Base-by-base conservation (phyloP, 116 monocot genomes). In the Dioscorea cayenensis region DNA sequence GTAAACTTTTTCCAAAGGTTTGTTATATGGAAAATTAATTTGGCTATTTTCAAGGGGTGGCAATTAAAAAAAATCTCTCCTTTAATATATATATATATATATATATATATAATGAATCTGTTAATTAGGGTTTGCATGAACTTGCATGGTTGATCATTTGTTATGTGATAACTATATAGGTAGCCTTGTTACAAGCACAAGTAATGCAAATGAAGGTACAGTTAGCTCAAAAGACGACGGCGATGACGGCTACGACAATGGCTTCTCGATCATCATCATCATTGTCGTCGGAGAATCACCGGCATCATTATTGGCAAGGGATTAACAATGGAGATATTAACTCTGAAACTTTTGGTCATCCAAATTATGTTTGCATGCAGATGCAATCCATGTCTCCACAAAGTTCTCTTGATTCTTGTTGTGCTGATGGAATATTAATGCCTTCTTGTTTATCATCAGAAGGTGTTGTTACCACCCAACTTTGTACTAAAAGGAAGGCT, bases 191-290 rank as follows among this genome's bases (percentile, higher is more conserved):
- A 35, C 70, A 70, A 70, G 70, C 70, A 17, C 70, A 70, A 27
- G 5, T 70, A 58, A 70, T 70, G 70, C 70, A 70, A 70, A 29
- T 58, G 58, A 70, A 58, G 55, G 70, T 58, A 58, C 70, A 70
- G 18, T 19, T 70, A 70, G 70, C 70, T 32, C 32, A 70, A 3
- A 70, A 51, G 18, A 70, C 4, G 28, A 17, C 52, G 19, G 52
- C 2, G 11, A 17, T 70, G 29, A 6, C 50, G 70, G 29, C 32
- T 1, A 10, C 43, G 43, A 43, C 11, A 9, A 43, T 32, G 32
- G 32, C 32, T 32, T 32, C 32, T 32, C 32, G 32, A 32, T 32
- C 32, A 2, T 32, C 32, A 2, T 32, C 32, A 2, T 32, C 29
- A 1, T 29, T 6, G 7, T 43, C 23, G 12, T 28, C 51, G 32